A percentile compares a stretch with the other conserved stretches of the same genome.
Evolutionary conservation across 495 filamentous ascomycete genomes (phyloP).

Genomic region (Neurospora africana): DNA sequence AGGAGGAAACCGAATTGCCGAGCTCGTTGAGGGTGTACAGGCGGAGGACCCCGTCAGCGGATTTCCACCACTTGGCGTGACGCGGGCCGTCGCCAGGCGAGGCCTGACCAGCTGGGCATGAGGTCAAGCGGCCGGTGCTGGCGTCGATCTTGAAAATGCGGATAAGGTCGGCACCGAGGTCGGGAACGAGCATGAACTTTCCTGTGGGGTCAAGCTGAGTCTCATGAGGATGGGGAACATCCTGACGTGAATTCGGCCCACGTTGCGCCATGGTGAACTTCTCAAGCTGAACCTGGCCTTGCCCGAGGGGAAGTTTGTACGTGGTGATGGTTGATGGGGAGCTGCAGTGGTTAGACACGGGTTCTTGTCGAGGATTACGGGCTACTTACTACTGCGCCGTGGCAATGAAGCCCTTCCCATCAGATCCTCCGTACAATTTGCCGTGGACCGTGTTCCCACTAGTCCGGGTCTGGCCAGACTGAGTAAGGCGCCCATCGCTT

Average conservation of each 20-base stretch:
- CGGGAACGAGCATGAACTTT: slow-evolving; percentile 53
- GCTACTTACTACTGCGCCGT: slow-evolving; percentile 37
- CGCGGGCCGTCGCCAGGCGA: slow-evolving; percentile 33
- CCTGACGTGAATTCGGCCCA: slow-evolving; percentile 49
- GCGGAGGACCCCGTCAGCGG: slow-evolving; percentile 19
- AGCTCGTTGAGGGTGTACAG: slow-evolving; percentile 40
- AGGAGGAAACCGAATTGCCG: slow-evolving; percentile 35
- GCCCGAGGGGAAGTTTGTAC: slow-evolving; percentile 25
- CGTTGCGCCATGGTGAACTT: slow-evolving; percentile 43
- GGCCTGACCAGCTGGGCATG: slow-evolving; percentile 25
- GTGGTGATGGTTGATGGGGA: slow-evolving; percentile 33
- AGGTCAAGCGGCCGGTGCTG: slow-evolving; percentile 25
- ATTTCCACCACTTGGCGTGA: slow-evolving; percentile 34
- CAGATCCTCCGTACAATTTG: slow-evolving; percentile 26
- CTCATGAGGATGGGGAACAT: slow-evolving; percentile 60
- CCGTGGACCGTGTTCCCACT: slow-evolving; percentile 33
- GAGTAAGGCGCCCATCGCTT: slow-evolving; percentile 27
- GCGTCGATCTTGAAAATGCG: slow-evolving; percentile 49
- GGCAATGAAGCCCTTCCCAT: slow-evolving; percentile 33
- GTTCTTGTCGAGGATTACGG: neutral
- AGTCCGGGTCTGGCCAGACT: slow-evolving; percentile 22
- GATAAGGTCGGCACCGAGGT: slow-evolving; percentile 61
- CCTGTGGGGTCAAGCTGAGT: slow-evolving; percentile 57
- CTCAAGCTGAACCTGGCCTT: slow-evolving; percentile 31
- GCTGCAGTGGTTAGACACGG: slow-evolving; percentile 7